Conservation (phyloP, 75 land plant species). For the Pinus taeda region DNA sequence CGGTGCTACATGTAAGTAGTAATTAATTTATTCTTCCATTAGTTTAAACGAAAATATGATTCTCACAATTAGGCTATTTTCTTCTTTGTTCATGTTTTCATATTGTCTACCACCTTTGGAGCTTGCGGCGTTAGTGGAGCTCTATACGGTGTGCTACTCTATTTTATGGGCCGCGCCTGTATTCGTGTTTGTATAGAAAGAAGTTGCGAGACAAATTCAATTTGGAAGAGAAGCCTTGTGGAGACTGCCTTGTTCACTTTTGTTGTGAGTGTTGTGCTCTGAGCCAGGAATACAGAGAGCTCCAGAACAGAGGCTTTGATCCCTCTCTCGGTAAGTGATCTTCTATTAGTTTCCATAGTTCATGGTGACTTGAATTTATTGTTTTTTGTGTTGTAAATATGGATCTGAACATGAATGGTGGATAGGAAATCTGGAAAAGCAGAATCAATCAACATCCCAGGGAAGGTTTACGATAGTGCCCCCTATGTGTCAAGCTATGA, state of each 20-base stretch:
- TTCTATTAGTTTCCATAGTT: not conserved
- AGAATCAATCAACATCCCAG: no score
- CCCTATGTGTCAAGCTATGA: no score
- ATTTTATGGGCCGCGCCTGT: conserved; percentile 7
- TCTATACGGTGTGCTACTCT: not conserved
- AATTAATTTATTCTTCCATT: no score
- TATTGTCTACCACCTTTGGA: not conserved
- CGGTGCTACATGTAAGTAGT: no score
- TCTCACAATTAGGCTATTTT: not conserved
- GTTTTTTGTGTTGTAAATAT: no score
- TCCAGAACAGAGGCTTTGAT: conserved; percentile 28
- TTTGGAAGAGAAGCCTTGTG: conserved; percentile 19
- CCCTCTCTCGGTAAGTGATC: conserved; percentile 21
- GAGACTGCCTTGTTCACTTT: conserved; percentile 23
- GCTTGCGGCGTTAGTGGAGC: not conserved
- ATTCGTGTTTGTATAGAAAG: conserved; percentile 12
- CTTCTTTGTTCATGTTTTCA: not conserved
- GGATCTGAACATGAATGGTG: not conserved
- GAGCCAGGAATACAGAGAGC: conserved; percentile 30
- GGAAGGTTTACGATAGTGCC: not conserved
- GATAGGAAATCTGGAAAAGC: not conserved
- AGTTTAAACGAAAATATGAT: not conserved
- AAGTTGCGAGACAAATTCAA: conserved; percentile 13
- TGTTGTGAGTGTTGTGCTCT: conserved; percentile 24
- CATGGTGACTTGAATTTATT: not conserved